Conservation (phyloP, 345 rosid species). For the Camelina neglecta region DNA sequence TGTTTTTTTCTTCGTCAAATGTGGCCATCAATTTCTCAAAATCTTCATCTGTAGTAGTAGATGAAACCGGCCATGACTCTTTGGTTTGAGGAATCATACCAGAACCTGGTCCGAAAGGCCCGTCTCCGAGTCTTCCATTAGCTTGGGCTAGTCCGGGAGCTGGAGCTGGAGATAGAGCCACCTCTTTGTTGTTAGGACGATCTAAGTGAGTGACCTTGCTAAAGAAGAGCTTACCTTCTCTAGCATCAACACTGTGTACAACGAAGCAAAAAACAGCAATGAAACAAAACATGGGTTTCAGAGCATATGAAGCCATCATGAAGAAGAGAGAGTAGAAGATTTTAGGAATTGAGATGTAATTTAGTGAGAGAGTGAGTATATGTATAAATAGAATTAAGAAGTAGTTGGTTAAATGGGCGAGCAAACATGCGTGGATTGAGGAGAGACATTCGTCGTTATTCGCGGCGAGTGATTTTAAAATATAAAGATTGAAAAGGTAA, state of each 20-base stretch:
- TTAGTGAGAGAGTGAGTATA: conserved; percentile 25
- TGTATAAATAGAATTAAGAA: conserved; percentile 37
- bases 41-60: conserved; percentile 39
- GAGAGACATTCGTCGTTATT: conserved; percentile 47
- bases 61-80: conserved; percentile 46
- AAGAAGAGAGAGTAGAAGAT: conserved; percentile 3
- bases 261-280: conserved; percentile 38
- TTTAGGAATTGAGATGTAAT: conserved; percentile 24
- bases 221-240: conserved; percentile 64
- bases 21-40: conserved; percentile 47
- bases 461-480: conserved; percentile 31
- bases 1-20: conserved; percentile 47
- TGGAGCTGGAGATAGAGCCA: conserved; percentile 23
- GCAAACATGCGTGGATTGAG: conserved; percentile 65
- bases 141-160: conserved; percentile 40
- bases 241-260: conserved; percentile 49
- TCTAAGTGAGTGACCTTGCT: conserved; percentile 56
- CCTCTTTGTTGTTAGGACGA: conserved; percentile 21
- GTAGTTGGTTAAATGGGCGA: conserved; percentile 15
- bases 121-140: conserved; percentile 46
- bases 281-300: conserved; percentile 31
- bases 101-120: conserved; percentile 53
- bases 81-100: conserved; percentile 50
- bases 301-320: conserved; percentile 51
- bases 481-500: neutral